Evolutionary conservation across 2,329 filamentous ascomycete species (phyloP), one percentile per base, ranked within the genome.

Genomic region (Rutstroemia sp.): DNA sequence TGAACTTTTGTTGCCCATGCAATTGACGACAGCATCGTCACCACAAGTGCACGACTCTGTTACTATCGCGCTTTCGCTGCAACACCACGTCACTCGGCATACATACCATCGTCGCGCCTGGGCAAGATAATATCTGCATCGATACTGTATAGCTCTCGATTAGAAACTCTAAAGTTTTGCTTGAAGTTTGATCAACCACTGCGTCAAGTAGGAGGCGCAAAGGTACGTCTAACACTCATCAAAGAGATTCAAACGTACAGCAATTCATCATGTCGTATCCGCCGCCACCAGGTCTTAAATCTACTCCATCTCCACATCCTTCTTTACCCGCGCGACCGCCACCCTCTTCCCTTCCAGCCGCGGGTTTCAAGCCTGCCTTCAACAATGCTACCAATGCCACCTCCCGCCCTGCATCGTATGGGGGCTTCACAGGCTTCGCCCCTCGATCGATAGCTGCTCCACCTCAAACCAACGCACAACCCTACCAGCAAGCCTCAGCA

Each of bases 181-280:
- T n/a, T 9, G 16, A 46, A 25, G 25, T 42, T 55, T 51, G 51
- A 46, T 38, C 39, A 49, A 4, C 44, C 52, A 40, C 63, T 65
- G 64, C 63, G 64, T 62, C 46, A 57, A 39, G n/a, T 48, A 40
- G 48, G 17, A 63, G 57, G 60, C 67, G 66, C 66, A 67, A 69
- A 70, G 68, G 68, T 70, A 70, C 68, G 68, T 70, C 63, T 65
- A 65, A 66, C 61, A 65, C 61, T 65, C 59, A 65, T 49, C 25
- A 45, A 54, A 54, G 38, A 64, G 62, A 63, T 60, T 59, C 58
- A 62, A 60, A 64, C 63, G 66, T 61, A 61, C 65, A 68, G 64
- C 62, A 65, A 66, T 84, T 84, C 81, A 84, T 84, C 80, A 92
- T 92, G 89, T 86, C 88, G 75, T 89, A 89, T 80, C 86, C 88